Conservation (phyloP, 2,329 filamentous ascomycete species). For the Monosporascus cannonballus region DNA sequence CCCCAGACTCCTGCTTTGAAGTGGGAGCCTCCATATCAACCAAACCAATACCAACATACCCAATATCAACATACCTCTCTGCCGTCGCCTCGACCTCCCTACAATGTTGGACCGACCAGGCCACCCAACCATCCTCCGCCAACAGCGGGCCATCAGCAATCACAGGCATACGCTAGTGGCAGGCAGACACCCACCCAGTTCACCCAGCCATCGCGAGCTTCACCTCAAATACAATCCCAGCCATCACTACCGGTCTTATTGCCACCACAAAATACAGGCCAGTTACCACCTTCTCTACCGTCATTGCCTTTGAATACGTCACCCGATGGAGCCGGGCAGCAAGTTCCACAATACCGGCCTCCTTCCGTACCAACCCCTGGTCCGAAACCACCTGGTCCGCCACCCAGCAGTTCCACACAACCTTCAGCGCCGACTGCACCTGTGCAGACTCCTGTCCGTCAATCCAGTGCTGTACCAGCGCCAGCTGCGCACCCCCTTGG, state of each 20-base stretch:
- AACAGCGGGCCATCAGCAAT: constrained; percentile 16
- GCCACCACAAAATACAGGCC: constrained; percentile 24
- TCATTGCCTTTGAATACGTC: constrained; percentile 23
- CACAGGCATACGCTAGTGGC: constrained; percentile 16
- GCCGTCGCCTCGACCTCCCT: constrained; percentile 24
- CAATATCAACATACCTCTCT: constrained; percentile 26
- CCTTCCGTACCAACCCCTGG: constrained; percentile 6
- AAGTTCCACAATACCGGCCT: constrained; percentile 13
- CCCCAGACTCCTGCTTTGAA: constrained; percentile 28
- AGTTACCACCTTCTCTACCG: constrained; percentile 23
- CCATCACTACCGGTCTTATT: constrained; percentile 23
- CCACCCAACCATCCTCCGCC: constrained; percentile 20
- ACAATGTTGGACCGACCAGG: constrained; percentile 18
- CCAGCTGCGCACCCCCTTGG: constrained; percentile 11
- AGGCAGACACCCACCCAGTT: constrained; percentile 18
- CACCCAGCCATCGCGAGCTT: constrained; percentile 27
- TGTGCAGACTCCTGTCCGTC: constrained; percentile 18
- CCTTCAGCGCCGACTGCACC: constrained; percentile 12
- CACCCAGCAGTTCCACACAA: constrained; percentile 11
- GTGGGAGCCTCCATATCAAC: constrained; percentile 37
- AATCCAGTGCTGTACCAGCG: constrained; percentile 11
- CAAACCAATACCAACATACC: constrained; percentile 25
- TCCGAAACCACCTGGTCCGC: constrained; percentile 10
- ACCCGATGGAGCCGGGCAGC: constrained; percentile 23
- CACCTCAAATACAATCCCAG: constrained; percentile 24